Evolutionary conservation across 108 stramenopile species (phyloP), one percentile per base, ranked within the genome.

Genomic region (Nitzschia palea): DNA sequence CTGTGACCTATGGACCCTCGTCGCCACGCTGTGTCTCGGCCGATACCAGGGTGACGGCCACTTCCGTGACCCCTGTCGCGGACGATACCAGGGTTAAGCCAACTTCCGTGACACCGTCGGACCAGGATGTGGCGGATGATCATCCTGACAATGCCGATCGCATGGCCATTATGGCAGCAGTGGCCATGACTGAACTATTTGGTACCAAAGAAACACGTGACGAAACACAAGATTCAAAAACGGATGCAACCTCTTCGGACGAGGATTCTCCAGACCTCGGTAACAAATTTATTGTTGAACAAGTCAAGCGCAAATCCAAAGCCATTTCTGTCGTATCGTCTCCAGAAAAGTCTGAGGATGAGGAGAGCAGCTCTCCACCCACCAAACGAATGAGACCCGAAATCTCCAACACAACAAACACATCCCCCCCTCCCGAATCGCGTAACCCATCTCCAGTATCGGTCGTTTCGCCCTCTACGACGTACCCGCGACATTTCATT

Each of bases 171-270:
- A 84, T 84, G 71, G 83, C 83, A 15, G 83, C 83, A 6, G 76
- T 84, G 18, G 83, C 83, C 32, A 84, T 84, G 83, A 80, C 83
- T 14, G 77, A 84, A 48, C 61, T 83, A 2, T 65, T 83, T 44
- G 67, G 60, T 14, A 51, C 62, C 1, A 67, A 58, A 14, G 25
- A 33, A 23, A 15, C 18, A 1, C 60, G 15, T 5, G 47, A 48
- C 4, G 37, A 40, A 40, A 10, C 37, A 12, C 18, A 17, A 32
- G 33, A 25, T 12, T 1, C 15, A 18, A 34, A 56, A 2, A 26
- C 31, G 1, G 55, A 31, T 33, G 55, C 30, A 4, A 56, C 1
- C 33, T 14, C 29, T 12, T 44, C 44, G 18, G 18, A 44, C 2
- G 44, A 44, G 44, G 44, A 17, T 44, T 1, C 44, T n/a, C n/a